A percentile compares a stretch with the other conserved stretches of the same genome.
Evolutionary conservation across 208 protist genomes (phyloP).

Genomic region (Acanthamoeba healyi): DNA sequence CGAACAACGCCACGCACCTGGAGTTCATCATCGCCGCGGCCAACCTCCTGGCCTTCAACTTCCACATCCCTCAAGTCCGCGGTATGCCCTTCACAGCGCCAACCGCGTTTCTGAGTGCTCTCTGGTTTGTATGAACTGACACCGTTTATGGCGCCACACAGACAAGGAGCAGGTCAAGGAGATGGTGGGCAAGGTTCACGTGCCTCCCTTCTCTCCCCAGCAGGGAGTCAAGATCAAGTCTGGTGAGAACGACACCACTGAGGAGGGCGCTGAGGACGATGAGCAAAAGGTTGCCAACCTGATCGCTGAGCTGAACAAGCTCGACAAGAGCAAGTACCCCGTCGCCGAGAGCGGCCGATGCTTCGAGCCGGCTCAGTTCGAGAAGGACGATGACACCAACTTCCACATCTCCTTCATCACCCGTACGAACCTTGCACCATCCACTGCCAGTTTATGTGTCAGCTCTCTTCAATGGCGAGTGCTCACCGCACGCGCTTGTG

Average conservation of each 20-base stretch:
- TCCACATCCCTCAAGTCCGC: slow-evolving; percentile 60
- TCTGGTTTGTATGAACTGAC: neutral
- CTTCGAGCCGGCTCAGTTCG: slow-evolving; percentile 79
- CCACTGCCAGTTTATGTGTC: no score
- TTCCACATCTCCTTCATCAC: slow-evolving; percentile 87
- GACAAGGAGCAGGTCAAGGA: slow-evolving; percentile 19
- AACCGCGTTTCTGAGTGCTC: neutral
- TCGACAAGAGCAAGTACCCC: slow-evolving; percentile 64
- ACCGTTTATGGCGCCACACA: neutral
- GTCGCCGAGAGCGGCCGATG: neutral
- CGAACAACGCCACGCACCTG: slow-evolving; percentile 86
- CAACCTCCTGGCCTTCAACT: slow-evolving; percentile 92
- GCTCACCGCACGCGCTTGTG: slow-evolving; percentile 75
- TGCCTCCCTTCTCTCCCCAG: slow-evolving; percentile 78
- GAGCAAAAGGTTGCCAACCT: slow-evolving; percentile 68
- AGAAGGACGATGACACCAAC: slow-evolving; percentile 93
- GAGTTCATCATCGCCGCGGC: slow-evolving; percentile 92
- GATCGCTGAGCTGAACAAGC: slow-evolving; percentile 1
- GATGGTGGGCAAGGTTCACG: slow-evolving; percentile 78
- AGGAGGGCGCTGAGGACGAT: slow-evolving; percentile 68
- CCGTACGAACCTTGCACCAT: no score
- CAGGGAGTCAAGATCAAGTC: slow-evolving; percentile 73
- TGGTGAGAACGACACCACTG: slow-evolving; percentile 63
- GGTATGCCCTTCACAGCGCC: neutral
- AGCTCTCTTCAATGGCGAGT: no score